Evolutionary conservation across 306 rosid species (phyloP).

Genomic region (Dryas octopetala): DNA sequence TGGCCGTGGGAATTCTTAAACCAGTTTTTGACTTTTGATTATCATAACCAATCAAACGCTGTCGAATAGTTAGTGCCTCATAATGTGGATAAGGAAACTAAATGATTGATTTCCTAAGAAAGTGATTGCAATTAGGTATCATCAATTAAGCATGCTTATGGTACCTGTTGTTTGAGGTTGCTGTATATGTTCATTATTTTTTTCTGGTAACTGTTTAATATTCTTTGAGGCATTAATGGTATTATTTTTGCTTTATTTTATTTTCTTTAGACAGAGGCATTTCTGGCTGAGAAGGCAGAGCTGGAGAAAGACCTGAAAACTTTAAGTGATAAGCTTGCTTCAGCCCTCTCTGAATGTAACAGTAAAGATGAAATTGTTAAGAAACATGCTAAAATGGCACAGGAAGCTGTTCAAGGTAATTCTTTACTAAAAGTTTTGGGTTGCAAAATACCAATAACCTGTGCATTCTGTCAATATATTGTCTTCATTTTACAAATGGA

Average conservation of each 20-base stretch:
- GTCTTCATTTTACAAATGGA: constrained; percentile 9
- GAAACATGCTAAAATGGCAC: constrained; percentile 66
- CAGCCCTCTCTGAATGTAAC: constrained; percentile 56
- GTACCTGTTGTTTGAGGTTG: background rate
- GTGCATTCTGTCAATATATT: background rate
- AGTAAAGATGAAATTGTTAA: constrained; percentile 74
- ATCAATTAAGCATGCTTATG: constrained; percentile 1
- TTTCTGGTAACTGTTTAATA: background rate
- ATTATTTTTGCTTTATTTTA: background rate
- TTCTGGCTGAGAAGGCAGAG: constrained; percentile 66
- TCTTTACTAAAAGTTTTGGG: background rate
- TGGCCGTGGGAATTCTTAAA: background rate
- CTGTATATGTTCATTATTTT: background rate
- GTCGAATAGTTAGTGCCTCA: background rate
- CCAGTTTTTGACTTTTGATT: constrained; percentile 1
- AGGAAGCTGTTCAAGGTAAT: constrained; percentile 74
- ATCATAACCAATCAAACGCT: constrained; percentile 2
- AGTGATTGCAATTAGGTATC: constrained; percentile 1
- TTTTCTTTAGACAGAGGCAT: constrained; percentile 44
- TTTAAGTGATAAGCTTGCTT: constrained; percentile 57
- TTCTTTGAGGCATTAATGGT: constrained; percentile 2
- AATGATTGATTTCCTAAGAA: background rate
- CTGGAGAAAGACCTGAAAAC: constrained; percentile 62
- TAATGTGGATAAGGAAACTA: background rate
- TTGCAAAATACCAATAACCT: constrained; percentile 1